A percentile compares a stretch with the other conserved stretches of the same genome.
Conservation (phyloP, 768 basidiomycete genomes). For the Leccinum incarnatum region DNA sequence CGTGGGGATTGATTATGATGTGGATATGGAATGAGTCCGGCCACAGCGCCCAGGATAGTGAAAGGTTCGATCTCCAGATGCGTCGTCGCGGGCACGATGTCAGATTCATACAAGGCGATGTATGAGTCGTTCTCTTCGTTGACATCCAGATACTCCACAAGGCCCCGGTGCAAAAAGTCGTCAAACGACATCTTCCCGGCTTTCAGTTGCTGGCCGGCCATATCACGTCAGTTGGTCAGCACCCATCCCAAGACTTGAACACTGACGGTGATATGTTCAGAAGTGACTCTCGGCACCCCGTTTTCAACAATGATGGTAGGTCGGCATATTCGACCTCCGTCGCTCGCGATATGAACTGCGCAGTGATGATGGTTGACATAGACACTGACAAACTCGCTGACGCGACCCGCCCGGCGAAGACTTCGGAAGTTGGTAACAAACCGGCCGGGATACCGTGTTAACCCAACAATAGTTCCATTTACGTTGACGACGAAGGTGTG, state of each 20-base stretch:
- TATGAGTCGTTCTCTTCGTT: slow-evolving; percentile 99
- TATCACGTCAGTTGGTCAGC: slow-evolving; percentile 6
- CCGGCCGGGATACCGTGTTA: slow-evolving; percentile 78
- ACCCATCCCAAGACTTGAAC: background rate
- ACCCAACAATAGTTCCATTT: slow-evolving; percentile 93
- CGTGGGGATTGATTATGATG: slow-evolving; percentile 99
- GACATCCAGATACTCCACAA: slow-evolving; percentile 97
- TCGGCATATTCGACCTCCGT: slow-evolving; percentile 96
- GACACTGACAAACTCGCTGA: slow-evolving; percentile 95
- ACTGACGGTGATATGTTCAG: slow-evolving; percentile 73
- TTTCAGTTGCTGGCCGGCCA: slow-evolving; percentile 64
- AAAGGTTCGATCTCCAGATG: slow-evolving; percentile 99
- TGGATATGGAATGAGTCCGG: slow-evolving; percentile 97
- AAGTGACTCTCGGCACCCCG: slow-evolving; percentile 68
- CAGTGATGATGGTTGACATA: slow-evolving; percentile 96
- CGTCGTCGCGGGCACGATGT: slow-evolving; percentile 80
- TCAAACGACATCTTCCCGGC: slow-evolving; percentile 80
- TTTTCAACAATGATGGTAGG: slow-evolving; percentile 96
- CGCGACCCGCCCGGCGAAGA: slow-evolving; percentile 83
- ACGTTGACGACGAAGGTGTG: slow-evolving; percentile 94
- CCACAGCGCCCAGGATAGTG: slow-evolving; percentile 94
- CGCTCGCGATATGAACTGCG: slow-evolving; percentile 93
- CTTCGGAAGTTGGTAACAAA: slow-evolving; percentile 92
- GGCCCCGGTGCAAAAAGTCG: slow-evolving; percentile 86
- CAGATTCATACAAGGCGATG: slow-evolving; percentile 90